phyloP scores from a whole-genome alignment of 1,139 yeast species.

The Nakaseomyces uthaithaninus region DNA sequence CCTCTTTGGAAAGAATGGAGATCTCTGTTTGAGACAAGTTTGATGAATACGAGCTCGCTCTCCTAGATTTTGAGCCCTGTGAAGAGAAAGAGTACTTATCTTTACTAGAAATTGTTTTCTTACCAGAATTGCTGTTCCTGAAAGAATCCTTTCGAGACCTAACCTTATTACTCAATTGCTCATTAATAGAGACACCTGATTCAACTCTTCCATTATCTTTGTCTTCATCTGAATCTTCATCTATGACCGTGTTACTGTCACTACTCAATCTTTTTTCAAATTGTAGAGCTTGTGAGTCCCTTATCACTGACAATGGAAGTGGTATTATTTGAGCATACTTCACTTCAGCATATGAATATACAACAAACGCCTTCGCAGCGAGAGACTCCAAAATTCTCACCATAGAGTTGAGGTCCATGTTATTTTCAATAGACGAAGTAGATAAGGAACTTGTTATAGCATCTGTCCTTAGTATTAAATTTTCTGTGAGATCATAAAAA shows the following conservation, averaged over 20 bases:
- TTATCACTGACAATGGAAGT: constrained; percentile 23
- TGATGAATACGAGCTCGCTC: constrained; percentile 28
- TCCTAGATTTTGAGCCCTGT: constrained; percentile 8
- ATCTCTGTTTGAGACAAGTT: constrained; percentile 40
- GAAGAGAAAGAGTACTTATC: constrained; percentile 11
- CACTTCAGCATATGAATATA: constrained; percentile 82
- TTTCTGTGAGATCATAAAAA: constrained; percentile 30
- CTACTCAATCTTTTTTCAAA: constrained; percentile 23
- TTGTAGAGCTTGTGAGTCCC: constrained; percentile 46
- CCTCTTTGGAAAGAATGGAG: constrained; percentile 41
- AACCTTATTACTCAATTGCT: not conserved
- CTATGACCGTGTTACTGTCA: constrained; percentile 30
- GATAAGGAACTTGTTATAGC: constrained; percentile 8
- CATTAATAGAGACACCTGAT: not conserved
- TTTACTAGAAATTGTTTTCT: not conserved
- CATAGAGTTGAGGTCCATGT: constrained; percentile 27
- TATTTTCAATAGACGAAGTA: not conserved
- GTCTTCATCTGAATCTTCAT: constrained; percentile 26
- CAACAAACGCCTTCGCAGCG: constrained; percentile 86
- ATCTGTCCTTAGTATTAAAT: constrained; percentile 30
- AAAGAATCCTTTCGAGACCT: not conserved
- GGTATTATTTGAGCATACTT: constrained; percentile 81
- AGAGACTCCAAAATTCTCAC: constrained; percentile 56
- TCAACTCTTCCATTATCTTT: constrained; percentile 4
- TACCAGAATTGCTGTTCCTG: not conserved